Base-by-base conservation (phyloP, 192 early-diverging fungal species). In the Coemansia erecta region DNA sequence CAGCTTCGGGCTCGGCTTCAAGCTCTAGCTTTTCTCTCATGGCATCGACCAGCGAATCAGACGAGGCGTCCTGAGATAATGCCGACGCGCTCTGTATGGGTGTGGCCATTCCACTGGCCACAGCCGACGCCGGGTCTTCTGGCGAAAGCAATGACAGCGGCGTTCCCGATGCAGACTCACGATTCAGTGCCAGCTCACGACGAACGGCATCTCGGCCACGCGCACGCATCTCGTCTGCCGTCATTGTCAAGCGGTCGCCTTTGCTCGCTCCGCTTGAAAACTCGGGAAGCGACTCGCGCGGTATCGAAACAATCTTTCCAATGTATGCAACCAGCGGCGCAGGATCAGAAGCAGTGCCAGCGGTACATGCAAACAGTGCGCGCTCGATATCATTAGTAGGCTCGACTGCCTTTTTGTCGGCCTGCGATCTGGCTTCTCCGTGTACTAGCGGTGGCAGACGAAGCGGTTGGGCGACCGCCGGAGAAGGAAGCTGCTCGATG, bases 271-370 rank as follows among this genome's bases (percentile, higher is more conserved):
- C 58, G 23, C 26, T 53, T 1, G 67, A 56, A 17, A 74, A 74
- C 18, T 80, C 83, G 2, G 94, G 93, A 14, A 98, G 66, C 19
- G 86, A 76, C 35, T 86, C 82, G 9, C 83, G 70, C 10, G 91
- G 89, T 4, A 98, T 85, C 22, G 90, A 86, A 57, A 98, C 89
- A 83, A 99, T 94, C 64, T 99, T 99, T 68, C 90, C 90, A 5
- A 99, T 84, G 73, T 90, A 97, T 0, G 87, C 91, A 13, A 98
- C 88, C 8, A 86, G 70, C 0, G 94, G 93, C 10, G 77, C 85
- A 4, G 76, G 56, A 12, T 69, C 74, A 23, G 51, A 53, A 8
- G 47, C 18, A 12, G 64, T 52, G 0, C 68, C 77, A 0, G 85
- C 46, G 55, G 89, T 84, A 75, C 97, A 99, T 14, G 18, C 67